Conservation (phyloP, 1,139 yeast species). For the Magnusiomyces suaveolens region DNA sequence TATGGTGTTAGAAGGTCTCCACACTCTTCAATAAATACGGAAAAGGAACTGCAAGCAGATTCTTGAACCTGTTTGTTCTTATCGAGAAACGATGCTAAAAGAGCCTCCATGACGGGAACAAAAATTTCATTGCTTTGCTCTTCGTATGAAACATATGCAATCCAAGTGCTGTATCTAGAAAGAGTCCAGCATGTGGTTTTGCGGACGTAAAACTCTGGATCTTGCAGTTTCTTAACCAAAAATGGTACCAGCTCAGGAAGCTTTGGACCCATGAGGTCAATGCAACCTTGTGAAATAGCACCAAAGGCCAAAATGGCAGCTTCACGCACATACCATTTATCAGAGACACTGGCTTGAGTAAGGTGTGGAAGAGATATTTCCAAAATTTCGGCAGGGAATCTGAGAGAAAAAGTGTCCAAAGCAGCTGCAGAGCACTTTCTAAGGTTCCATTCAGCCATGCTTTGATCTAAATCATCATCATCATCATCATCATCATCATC, state of each 20-base stretch:
- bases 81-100: constrained; percentile 68
- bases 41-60: constrained; percentile 81
- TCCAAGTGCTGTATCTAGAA: constrained; percentile 78
- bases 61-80: constrained; percentile 87
- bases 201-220: constrained; percentile 73
- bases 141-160: constrained; percentile 35
- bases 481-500: constrained; percentile 45
- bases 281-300: constrained; percentile 85
- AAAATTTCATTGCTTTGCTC: constrained; percentile 49
- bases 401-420: constrained; percentile 66
- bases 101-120: constrained; percentile 62
- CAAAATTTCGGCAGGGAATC: constrained; percentile 59
- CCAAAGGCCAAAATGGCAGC: constrained; percentile 92
- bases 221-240: constrained; percentile 68
- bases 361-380: constrained; percentile 63
- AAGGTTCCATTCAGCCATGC: constrained; percentile 73
- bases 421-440: constrained; percentile 94
- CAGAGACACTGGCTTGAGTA: constrained; percentile 56
- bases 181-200: constrained; percentile 95
- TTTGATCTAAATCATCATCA: constrained; percentile 55
- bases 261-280: constrained; percentile 59
- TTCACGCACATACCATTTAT: constrained; percentile 82
- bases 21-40: constrained; percentile 71
- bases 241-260: constrained; percentile 78
- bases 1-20: constrained; percentile 51